Evolutionary conservation across 257 asterid genomes (phyloP), one percentile per base, ranked within the genome.

Genomic region (Scutellaria baicalensis): DNA sequence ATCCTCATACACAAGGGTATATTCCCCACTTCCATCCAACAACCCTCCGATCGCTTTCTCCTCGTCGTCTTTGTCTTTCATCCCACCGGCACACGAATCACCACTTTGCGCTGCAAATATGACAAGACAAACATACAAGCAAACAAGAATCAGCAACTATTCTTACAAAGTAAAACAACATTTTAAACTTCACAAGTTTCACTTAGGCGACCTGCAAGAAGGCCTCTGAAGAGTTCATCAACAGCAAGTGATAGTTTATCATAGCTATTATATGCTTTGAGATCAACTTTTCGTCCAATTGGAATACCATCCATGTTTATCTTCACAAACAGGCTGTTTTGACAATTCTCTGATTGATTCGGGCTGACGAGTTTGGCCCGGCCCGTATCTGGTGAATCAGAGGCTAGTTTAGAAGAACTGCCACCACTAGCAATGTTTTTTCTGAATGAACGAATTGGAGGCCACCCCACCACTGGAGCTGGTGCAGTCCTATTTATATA

Each of bases 261-360:
- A 33, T 93, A 93, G 70, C 87, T 87, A 43, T 89, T 86, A 38
- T 78, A 78, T 3, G 95, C 85, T 76, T 83, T 84, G 8, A 93
- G 96, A 78, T 93, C 93, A 11, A 93, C 88, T 81, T 93, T 93
- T 54, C 99, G 84, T 49, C 99, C 99, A 64, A 91, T 93, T 18
- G 97, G 97, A 20, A 93, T 76, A 13, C 99, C 97, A 69, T 93
- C 97, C 99, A 93, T 93, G 75, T 93, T 93, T 80, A 93, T 89
- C 91, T 93, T 93, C 75, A 93, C 99, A 76, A 91, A 86, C 70
- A 72, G 77, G 17, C 84, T 83, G 71, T 77, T 84, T 13, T 75
- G 75, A 76, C 74, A 33, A 18, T 42, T 90, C 58, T 82, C 87
- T 1, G 44, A 51, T 1, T 79, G 69, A 51, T 87, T 87, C 17